phyloP scores from a whole-genome alignment of 306 rosid species.

The Acacia melanoxylon region DNA sequence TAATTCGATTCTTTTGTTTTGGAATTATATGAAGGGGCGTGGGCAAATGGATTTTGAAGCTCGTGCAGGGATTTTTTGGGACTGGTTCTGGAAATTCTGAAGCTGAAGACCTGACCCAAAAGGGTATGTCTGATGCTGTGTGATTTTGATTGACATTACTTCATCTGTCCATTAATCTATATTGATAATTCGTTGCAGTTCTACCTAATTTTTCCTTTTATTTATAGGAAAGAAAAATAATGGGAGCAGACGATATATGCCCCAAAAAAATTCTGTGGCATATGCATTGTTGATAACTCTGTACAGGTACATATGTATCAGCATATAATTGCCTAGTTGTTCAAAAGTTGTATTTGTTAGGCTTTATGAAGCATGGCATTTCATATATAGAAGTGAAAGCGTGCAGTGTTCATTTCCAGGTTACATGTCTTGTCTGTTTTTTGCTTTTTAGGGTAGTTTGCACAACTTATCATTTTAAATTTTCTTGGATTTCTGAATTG shows the following conservation, averaged over 20 bases:
- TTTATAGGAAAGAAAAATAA: conserved; percentile 58
- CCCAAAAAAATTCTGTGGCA: conserved; percentile 84
- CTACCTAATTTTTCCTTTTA: conserved; percentile 13
- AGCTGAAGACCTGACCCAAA: conserved; percentile 53
- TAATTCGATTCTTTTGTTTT: conserved; percentile 26
- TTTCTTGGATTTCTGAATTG: conserved; percentile 21
- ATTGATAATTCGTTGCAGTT: neutral
- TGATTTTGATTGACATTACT: conserved; percentile 1
- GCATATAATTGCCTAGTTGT: neutral
- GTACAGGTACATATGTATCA: conserved; percentile 46
- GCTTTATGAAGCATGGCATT: neutral
- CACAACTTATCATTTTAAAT: neutral
- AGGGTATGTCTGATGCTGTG: conserved; percentile 43
- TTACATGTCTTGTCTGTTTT: neutral
- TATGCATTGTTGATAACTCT: conserved; percentile 84
- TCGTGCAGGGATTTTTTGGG: conserved; percentile 79
- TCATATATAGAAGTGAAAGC: neutral
- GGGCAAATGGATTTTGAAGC: conserved; percentile 90
- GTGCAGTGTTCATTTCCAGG: neutral
- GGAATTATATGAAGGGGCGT: conserved; percentile 68
- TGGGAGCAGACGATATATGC: conserved; percentile 64
- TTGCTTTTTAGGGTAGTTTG: neutral
- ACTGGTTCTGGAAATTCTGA: conserved; percentile 50
- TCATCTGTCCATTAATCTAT: neutral
- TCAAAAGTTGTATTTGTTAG: neutral